A percentile compares a stretch with the other conserved stretches of the same genome.
phyloP scores from a whole-genome alignment of 345 rosid species.

The Raphanus sativus region DNA sequence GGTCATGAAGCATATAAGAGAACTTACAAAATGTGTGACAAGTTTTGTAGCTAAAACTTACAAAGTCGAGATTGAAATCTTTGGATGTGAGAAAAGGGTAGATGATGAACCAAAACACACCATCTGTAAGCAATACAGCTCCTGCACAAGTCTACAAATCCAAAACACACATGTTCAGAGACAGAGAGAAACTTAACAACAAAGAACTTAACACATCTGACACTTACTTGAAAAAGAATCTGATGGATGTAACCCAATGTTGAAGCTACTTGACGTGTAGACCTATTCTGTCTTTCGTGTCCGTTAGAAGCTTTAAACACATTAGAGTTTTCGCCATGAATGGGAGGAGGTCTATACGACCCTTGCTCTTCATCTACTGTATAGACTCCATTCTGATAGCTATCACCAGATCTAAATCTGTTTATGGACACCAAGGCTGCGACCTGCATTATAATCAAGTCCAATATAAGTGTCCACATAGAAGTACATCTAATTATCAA shows the following conservation, averaged over 20 bases:
- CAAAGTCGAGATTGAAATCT: constrained; percentile 58
- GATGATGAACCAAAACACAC: constrained; percentile 83
- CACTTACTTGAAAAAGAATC: constrained; percentile 64
- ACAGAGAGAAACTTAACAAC: background rate
- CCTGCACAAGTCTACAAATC: constrained; percentile 68
- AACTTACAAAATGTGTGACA: background rate
- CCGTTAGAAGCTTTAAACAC: constrained; percentile 40
- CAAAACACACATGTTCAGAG: constrained; percentile 12
- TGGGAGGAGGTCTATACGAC: constrained; percentile 55
- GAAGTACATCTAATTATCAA: constrained; percentile 4
- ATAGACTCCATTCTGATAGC: constrained; percentile 6
- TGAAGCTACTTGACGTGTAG: constrained; percentile 40
- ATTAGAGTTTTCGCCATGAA: constrained; percentile 36
- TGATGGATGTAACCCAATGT: constrained; percentile 60
- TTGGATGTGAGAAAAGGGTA: constrained; percentile 61
- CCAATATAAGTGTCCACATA: background rate
- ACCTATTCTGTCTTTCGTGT: constrained; percentile 32
- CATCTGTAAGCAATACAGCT: constrained; percentile 84
- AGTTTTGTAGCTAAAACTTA: constrained; percentile 39
- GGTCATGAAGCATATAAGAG: background rate
- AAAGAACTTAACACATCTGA: background rate
- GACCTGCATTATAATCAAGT: constrained; percentile 50
- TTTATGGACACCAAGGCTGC: constrained; percentile 65
- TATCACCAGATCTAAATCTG: constrained; percentile 47
- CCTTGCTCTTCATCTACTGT: constrained; percentile 54